phyloP scores from a whole-genome alignment of 768 basidiomycete species.

The Hypholoma fasciculare region DNA sequence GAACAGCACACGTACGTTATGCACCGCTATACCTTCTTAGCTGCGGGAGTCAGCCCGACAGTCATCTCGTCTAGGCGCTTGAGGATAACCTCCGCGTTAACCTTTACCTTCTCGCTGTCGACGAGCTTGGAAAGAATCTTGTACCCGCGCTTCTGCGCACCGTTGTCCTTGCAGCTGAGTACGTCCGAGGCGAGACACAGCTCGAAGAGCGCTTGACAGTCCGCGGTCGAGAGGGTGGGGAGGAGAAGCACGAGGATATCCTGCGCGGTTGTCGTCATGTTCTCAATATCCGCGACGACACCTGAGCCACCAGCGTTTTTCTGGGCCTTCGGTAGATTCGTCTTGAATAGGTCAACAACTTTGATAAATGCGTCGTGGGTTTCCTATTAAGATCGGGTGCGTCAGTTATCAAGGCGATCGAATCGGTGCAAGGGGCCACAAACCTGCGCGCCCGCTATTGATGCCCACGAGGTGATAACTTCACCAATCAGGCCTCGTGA shows the following conservation, averaged over 20 bases:
- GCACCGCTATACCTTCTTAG: conserved; percentile 69
- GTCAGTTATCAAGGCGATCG: not conserved
- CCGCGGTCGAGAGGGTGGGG: conserved; percentile 64
- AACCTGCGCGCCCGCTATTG: conserved; percentile 74
- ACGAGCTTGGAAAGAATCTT: conserved; percentile 77
- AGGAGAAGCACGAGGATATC: conserved; percentile 87
- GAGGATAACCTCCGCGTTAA: conserved; percentile 60
- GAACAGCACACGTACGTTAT: not conserved
- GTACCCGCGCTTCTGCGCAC: conserved; percentile 94
- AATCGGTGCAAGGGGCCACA: not conserved
- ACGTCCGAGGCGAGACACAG: conserved; percentile 69
- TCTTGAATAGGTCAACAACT: conserved; percentile 68
- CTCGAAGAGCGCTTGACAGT: conserved; percentile 65
- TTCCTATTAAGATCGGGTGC: conserved; percentile 42
- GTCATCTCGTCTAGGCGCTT: conserved; percentile 64
- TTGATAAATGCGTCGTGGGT: conserved; percentile 81
- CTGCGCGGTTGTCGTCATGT: conserved; percentile 63
- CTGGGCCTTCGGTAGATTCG: conserved; percentile 50
- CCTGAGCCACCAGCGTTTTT: conserved; percentile 28
- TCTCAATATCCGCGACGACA: conserved; percentile 38
- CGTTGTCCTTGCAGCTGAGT: conserved; percentile 77
- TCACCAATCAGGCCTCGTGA: conserved; percentile 78
- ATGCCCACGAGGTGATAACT: conserved; percentile 84
- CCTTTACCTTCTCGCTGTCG: conserved; percentile 57
- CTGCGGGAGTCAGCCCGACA: conserved; percentile 71